phyloP scores from a whole-genome alignment of 1,284 basidiomycete species.

The Irpex sp. region DNA sequence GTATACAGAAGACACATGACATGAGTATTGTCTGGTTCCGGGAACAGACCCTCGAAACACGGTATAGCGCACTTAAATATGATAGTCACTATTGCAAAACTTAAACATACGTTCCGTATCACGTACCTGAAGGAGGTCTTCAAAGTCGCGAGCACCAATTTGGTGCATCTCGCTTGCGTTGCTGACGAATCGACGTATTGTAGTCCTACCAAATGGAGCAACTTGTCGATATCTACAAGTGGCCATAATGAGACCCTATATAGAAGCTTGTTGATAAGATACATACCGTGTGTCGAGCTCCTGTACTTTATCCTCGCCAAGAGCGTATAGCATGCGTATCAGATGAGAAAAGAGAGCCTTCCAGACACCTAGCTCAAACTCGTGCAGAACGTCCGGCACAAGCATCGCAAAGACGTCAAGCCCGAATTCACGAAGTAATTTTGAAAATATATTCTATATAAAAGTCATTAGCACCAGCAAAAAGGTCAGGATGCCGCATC shows the following conservation, averaged over 20 bases:
- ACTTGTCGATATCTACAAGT: constrained; percentile 9
- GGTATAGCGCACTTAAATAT: constrained; percentile 28
- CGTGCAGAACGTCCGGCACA: constrained; percentile 24
- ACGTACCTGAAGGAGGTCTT: constrained; percentile 24
- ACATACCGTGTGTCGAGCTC: constrained; percentile 19
- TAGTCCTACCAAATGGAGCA: constrained; percentile 20
- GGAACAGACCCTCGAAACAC: constrained; percentile 28
- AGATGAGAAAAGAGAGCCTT: constrained; percentile 23
- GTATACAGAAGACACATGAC: constrained; percentile 18
- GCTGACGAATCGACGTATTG: constrained; percentile 22
- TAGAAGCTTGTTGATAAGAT: constrained; percentile 10
- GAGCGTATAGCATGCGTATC: constrained; percentile 19
- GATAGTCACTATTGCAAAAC: no score
- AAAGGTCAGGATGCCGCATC: no score
- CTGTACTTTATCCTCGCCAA: constrained; percentile 7
- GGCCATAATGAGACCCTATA: not conserved
- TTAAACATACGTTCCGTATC: not conserved
- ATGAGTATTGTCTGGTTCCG: constrained; percentile 18
- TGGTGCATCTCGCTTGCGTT: constrained; percentile 25
- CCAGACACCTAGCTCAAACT: constrained; percentile 28
- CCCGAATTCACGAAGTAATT: not conserved
- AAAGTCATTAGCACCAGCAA: not conserved
- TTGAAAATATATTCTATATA: not conserved
- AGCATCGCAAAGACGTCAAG: constrained; percentile 18
- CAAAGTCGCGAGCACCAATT: constrained; percentile 26